Conservation (phyloP, 768 basidiomycete genomes). For the Mycena crocata region DNA sequence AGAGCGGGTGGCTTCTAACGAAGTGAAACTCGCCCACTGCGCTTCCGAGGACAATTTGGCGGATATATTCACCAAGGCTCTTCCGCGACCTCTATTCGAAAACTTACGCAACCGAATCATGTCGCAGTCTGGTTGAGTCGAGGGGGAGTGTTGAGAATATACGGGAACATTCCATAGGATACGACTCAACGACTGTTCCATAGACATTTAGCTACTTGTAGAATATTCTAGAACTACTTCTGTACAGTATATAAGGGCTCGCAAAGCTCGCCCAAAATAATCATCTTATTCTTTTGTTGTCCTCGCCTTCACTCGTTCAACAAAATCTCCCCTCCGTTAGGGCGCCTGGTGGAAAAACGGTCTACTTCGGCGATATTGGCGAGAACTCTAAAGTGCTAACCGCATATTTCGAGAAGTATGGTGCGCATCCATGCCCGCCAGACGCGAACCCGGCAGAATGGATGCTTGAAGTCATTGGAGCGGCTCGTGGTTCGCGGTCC, state of each 20-base stretch:
- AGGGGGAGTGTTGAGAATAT: slow-evolving; percentile 39
- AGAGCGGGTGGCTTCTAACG: slow-evolving; percentile 32
- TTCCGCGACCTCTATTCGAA: slow-evolving; percentile 30
- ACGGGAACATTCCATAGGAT: background rate
- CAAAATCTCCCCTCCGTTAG: too few relatives aligned
- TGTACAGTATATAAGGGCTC: slow-evolving; percentile 3
- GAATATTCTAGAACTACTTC: slow-evolving; percentile 8
- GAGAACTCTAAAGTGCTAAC: slow-evolving; percentile 61
- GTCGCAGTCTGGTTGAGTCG: slow-evolving; percentile 21
- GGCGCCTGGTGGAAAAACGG: slow-evolving; percentile 62
- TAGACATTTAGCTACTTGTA: background rate
- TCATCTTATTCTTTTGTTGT: slow-evolving; percentile 1
- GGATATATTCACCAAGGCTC: slow-evolving; percentile 45
- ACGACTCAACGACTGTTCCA: slow-evolving; percentile 12
- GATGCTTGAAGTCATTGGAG: slow-evolving; percentile 58
- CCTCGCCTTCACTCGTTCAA: slow-evolving; percentile 10
- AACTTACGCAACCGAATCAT: slow-evolving; percentile 15
- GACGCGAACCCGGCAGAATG: slow-evolving; percentile 71
- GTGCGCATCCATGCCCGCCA: slow-evolving; percentile 60
- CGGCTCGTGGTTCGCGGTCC: slow-evolving; percentile 53
- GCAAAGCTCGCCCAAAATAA: slow-evolving; percentile 10
- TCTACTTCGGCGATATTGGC: slow-evolving; percentile 71
- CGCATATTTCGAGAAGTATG: slow-evolving; percentile 70
- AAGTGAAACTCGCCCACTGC: slow-evolving; percentile 25
- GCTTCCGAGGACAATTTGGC: slow-evolving; percentile 38